Evolutionary conservation across 352 stramenopile genomes (phyloP).

Genomic region (Pythium folliculosum): DNA sequence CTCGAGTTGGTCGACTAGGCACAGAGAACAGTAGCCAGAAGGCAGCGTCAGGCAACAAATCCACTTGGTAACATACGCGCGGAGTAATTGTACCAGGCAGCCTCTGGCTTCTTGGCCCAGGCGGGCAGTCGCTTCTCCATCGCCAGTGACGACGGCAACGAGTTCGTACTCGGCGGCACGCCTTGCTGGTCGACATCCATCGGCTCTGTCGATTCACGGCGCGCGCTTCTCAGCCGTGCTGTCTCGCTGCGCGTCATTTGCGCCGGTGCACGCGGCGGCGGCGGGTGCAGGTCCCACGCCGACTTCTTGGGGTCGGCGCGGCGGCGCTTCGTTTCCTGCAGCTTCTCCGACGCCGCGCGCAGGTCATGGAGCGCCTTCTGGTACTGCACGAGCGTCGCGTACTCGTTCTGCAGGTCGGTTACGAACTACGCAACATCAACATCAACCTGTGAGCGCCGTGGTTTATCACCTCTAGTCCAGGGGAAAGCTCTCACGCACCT

Average conservation of each 20-base stretch:
- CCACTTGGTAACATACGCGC: no score
- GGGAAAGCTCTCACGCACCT: constrained; percentile 27
- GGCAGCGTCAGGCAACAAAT: no score
- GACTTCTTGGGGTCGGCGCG: constrained; percentile 1
- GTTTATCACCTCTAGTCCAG: no score
- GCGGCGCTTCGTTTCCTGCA: constrained; percentile 23
- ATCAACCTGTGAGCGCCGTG: not conserved
- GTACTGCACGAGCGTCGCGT: constrained; percentile 49
- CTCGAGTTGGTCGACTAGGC: constrained; percentile 10
- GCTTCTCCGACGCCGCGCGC: constrained; percentile 1
- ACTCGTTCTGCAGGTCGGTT: constrained; percentile 53
- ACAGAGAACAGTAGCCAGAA: not conserved
- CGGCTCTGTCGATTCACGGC: constrained; percentile 3
- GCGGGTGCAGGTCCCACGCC: constrained; percentile 15
- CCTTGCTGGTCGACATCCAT: constrained; percentile 31
- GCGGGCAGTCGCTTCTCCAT: constrained; percentile 27
- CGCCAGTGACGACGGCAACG: not conserved
- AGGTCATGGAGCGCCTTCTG: constrained; percentile 45
- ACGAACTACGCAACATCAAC: constrained; percentile 31
- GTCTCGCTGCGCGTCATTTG: constrained; percentile 3
- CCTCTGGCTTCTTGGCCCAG: constrained; percentile 24
- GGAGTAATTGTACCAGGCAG: constrained; percentile 11
- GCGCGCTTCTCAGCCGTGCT: constrained; percentile 5
- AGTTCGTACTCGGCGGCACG: not conserved
- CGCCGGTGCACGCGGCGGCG: not conserved